These are phyloP conservation scores for Macrolepiota fuliginosa DNA, from an alignment of 768 basidiomycete species.

Conservation along the genomic window DNA sequence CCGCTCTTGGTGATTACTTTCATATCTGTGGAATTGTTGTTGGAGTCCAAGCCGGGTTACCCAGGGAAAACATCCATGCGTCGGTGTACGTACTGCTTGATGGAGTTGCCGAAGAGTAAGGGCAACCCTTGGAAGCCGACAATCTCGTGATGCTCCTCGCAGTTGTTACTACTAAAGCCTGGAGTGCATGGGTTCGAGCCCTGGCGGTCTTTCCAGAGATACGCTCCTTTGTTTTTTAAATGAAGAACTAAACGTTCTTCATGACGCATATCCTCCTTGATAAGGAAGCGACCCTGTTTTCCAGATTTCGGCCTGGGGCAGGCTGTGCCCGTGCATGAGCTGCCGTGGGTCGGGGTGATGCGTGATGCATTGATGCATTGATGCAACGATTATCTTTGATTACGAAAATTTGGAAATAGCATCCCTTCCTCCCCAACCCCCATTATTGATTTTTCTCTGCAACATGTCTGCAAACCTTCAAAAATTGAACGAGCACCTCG, in stretches of 20 bases:
- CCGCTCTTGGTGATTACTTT: neutral
- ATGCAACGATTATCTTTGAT: conserved; percentile 18
- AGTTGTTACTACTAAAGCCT: neutral
- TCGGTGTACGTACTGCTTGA: neutral
- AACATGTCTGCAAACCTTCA: conserved; percentile 66
- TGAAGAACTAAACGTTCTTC: neutral
- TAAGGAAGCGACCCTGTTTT: neutral
- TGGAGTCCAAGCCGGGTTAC: neutral
- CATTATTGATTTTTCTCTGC: conserved; percentile 13
- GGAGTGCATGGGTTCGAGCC: too few species aligned
- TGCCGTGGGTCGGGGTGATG: too few species aligned
- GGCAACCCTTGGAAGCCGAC: neutral
- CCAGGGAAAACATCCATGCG: neutral
- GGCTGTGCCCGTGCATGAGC: neutral
- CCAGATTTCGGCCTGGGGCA: conserved; percentile 9
- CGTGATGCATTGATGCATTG: conserved; percentile 2
- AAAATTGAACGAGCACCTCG: conserved; percentile 85
- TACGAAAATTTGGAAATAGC: conserved; percentile 13
- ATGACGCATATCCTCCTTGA: neutral
- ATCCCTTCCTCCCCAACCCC: conserved; percentile 20
- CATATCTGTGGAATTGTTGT: neutral
- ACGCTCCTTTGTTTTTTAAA: neutral
- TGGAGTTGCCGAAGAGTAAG: neutral
- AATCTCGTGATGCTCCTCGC: neutral
- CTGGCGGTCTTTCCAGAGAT: too few species aligned